These are phyloP conservation scores for Benincasa hispida DNA, from an alignment of 306 rosid genomes.

Conservation along the genomic window DNA sequence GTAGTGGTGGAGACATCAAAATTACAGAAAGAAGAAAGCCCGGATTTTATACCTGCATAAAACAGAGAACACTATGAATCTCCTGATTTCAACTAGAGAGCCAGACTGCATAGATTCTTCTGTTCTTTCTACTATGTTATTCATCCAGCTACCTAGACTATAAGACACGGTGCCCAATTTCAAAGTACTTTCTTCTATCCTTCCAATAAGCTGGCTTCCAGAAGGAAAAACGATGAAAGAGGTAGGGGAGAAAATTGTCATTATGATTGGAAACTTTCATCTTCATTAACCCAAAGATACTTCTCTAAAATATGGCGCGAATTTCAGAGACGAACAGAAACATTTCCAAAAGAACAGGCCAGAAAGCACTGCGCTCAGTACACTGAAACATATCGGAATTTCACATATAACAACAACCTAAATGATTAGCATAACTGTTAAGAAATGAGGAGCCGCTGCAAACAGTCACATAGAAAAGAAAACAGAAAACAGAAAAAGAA, in stretches of 20 bases:
- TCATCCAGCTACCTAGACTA: not conserved
- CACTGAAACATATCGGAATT: not conserved
- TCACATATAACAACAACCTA: not conserved
- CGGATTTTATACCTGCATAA: not conserved
- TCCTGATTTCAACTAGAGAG: not conserved
- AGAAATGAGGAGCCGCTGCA: not conserved
- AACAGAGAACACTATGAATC: not conserved
- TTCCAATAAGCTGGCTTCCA: not conserved
- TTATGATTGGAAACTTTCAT: not conserved
- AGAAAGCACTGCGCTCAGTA: not conserved
- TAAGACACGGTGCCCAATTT: slow-evolving; percentile 5
- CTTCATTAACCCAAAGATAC: not conserved
- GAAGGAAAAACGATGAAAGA: not conserved
- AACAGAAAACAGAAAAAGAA: not conserved
- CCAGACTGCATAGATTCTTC: not conserved
- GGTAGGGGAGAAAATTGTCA: not conserved
- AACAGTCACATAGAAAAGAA: not conserved
- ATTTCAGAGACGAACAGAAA: not conserved
- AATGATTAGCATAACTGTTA: not conserved
- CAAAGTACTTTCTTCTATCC: not conserved
- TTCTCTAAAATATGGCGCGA: not conserved
- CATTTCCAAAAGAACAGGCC: not conserved
- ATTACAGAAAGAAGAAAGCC: slow-evolving; percentile 5
- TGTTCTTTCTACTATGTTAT: not conserved
- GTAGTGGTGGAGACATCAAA: slow-evolving; percentile 52